Base-by-base conservation (phyloP, 1,139 yeast species). In the Hemisphaericaspora subhashii region DNA sequence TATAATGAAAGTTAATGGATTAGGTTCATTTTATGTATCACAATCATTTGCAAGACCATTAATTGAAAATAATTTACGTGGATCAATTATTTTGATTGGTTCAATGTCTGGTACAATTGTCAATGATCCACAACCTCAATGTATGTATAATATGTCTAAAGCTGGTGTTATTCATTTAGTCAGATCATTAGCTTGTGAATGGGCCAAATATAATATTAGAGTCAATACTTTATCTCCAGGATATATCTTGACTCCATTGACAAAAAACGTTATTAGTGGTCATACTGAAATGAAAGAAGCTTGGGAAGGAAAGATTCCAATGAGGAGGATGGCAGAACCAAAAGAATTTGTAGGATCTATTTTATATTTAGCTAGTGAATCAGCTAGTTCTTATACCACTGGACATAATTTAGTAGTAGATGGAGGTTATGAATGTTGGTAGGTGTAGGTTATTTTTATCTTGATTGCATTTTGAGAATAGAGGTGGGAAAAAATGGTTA, bases 11-110 rank as follows among this genome's bases (percentile, higher is more conserved):
- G 94, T 85, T 43, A 85, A 86, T 61, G 75, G 85, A 20, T 68
- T 83, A 60, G 95, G 95, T 12, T 79, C 92, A 5, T 74, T 85
- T 54, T 83, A 82, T 68, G 83, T 84, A 17, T 58, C 75, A 4
- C 77, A 72, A 51, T 52, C 71, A 30, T 72, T 85, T 62, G 90
- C 94, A 36, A 75, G 80, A 57, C 83, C 86, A 13, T 74, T 85
- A 51, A 81, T 72, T 46, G 61, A 61, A 43, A 81, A 83, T 59
- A 77, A 77, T 52, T 71, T 81, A 53, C 59, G 54, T 33, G 77
- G 77, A 21, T 66, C 74, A 14, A 66, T 70, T 44, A 68, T 72
- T 39, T 62, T 72, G 51, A 62, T 72, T 45, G 77, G 77, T 16
- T 70, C 75, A 40, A 71, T 72, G 77, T 65, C 72, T 11, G 77